Percentiles rank a stretch among this genome's conserved stretches.
phyloP scores from a whole-genome alignment of 352 stramenopile genomes.

The Pythium chondricola region DNA sequence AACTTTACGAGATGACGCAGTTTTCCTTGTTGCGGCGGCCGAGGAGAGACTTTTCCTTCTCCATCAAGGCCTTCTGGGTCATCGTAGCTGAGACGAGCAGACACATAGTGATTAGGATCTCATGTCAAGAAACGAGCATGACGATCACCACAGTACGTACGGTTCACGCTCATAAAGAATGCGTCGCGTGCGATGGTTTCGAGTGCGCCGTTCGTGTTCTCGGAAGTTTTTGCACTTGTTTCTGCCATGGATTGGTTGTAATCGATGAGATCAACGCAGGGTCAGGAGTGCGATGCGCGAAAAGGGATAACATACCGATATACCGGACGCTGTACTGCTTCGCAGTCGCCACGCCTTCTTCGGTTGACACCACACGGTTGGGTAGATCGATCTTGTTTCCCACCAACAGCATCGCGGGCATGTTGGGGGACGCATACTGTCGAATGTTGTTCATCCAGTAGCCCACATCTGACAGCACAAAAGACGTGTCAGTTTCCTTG shows the following conservation, averaged over 20 bases:
- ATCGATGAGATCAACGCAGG: neutral
- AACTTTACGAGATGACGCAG: constrained; percentile 46
- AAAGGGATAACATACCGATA: constrained; percentile 48
- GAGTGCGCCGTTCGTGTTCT: constrained; percentile 81
- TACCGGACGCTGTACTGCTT: constrained; percentile 84
- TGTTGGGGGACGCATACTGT: constrained; percentile 70
- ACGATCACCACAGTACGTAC: constrained; percentile 30
- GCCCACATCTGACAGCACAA: constrained; percentile 65
- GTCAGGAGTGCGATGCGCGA: neutral
- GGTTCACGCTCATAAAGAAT: constrained; percentile 82
- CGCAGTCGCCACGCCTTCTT: constrained; percentile 74
- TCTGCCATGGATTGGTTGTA: too few relatives aligned
- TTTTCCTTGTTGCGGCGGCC: constrained; percentile 76
- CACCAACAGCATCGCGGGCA: constrained; percentile 82
- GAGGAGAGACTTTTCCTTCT: constrained; percentile 69
- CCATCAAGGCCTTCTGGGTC: constrained; percentile 73
- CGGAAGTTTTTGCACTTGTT: constrained; percentile 85
- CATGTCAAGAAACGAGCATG: neutral
- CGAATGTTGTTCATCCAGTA: constrained; percentile 97
- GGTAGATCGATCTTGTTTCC: constrained; percentile 92
- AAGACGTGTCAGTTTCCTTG: too few relatives aligned
- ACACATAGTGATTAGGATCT: neutral
- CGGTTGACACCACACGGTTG: constrained; percentile 68
- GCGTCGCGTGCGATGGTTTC: constrained; percentile 83
- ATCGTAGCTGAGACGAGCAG: constrained; percentile 33